These are phyloP conservation scores for Alloteropsis semialata DNA, from an alignment of 176 grass and related monocot species.

Conservation along the genomic window DNA sequence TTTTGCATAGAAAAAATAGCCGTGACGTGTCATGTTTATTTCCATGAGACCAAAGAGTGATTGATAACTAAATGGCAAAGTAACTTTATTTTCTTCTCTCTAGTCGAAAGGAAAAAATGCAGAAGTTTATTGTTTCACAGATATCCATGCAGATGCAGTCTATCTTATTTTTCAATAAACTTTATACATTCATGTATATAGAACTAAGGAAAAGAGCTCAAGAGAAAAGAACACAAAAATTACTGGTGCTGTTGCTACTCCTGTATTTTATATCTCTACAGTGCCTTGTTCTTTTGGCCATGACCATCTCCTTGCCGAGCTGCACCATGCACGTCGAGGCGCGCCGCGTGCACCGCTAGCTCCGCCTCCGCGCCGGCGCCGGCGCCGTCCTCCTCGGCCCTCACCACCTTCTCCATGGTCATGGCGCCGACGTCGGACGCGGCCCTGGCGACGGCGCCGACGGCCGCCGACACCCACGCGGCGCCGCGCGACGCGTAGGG, in stretches of 20 bases:
- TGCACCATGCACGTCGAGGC: neutral
- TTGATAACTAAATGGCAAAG: too few relatives aligned
- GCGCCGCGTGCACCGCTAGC: neutral
- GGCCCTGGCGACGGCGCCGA: conserved; percentile 22
- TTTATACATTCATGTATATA: neutral
- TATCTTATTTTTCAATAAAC: neutral
- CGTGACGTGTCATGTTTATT: too few relatives aligned
- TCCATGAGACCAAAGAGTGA: too few relatives aligned
- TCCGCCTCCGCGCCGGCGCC: neutral
- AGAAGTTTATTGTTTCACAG: neutral
- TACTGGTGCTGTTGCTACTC: neutral
- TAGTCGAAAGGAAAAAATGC: neutral
- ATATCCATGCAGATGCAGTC: neutral
- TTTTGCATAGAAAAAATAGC: too few relatives aligned
- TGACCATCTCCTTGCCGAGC: neutral
- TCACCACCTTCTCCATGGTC: conserved; percentile 31
- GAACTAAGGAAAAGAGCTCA: neutral
- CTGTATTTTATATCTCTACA: neutral
- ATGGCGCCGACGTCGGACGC: conserved; percentile 37
- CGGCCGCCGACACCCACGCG: conserved; percentile 27
- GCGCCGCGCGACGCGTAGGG: conserved; percentile 33
- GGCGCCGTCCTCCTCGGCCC: conserved; percentile 1
- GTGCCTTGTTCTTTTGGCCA: neutral
- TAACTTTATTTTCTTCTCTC: neutral
- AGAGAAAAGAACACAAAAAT: neutral